Percentiles rank a stretch among this genome's conserved stretches.
Evolutionary conservation across 2,329 filamentous ascomycete species (phyloP).

Genomic region (Trichophyton rubrum): DNA sequence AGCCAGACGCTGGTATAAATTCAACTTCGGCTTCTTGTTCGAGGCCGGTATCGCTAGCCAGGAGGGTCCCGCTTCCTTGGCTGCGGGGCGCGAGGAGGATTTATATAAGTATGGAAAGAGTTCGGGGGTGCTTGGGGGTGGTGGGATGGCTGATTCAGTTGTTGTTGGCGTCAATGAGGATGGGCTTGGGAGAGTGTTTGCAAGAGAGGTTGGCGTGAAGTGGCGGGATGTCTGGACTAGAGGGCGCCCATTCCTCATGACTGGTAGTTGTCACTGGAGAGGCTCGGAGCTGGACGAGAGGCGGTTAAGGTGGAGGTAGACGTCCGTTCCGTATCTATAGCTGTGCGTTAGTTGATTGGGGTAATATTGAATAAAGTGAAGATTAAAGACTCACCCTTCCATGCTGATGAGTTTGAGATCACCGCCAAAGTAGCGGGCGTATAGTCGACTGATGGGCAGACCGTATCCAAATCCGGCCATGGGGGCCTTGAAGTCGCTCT

Average conservation of each 20-base stretch:
- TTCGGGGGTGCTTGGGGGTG: conserved; percentile 7
- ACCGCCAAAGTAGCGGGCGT: conserved; percentile 93
- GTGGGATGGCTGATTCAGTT: conserved; percentile 13
- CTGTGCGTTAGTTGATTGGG: conserved; percentile 14
- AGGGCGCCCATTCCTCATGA: conserved; percentile 63
- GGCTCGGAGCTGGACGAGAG: conserved; percentile 92
- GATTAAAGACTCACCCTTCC: conserved; percentile 64
- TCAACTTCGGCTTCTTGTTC: background rate
- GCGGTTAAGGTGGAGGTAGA: conserved; percentile 94
- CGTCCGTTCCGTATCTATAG: conserved; percentile 84
- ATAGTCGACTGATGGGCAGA: conserved; percentile 81
- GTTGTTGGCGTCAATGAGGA: conserved; percentile 15
- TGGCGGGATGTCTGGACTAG: conserved; percentile 31
- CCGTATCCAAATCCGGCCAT: conserved; percentile 99
- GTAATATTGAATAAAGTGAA: background rate
- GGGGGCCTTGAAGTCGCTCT: conserved; percentile 97
- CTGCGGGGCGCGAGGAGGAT: background rate
- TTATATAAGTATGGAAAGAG: background rate
- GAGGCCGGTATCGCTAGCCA: background rate
- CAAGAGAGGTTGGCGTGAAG: conserved; percentile 19
- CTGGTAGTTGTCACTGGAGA: conserved; percentile 80
- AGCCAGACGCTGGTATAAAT: conserved; percentile 12
- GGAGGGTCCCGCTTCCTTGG: background rate
- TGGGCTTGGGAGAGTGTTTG: background rate
- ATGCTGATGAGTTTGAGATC: conserved; percentile 97